Evolutionary conservation across 345 rosid genomes (phyloP).

Genomic region (Dimocarpus longan): DNA sequence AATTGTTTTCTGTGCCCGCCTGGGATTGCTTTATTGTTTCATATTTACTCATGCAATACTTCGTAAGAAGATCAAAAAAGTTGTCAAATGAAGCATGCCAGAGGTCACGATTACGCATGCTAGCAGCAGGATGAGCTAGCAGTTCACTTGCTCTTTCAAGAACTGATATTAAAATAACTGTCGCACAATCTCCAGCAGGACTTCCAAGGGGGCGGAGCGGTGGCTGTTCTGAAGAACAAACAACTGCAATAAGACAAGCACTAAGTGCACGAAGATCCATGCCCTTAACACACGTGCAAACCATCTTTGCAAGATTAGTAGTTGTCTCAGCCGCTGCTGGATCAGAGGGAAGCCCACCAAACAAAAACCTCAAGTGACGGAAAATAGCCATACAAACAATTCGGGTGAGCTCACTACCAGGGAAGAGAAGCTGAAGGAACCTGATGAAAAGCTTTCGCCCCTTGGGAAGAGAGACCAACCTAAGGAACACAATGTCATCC

Average conservation of each 20-base stretch:
- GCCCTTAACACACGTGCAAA: slow-evolving; percentile 60
- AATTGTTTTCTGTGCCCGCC: slow-evolving; percentile 51
- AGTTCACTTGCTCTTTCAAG: slow-evolving; percentile 89
- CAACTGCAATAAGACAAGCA: slow-evolving; percentile 96
- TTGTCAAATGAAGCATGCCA: slow-evolving; percentile 98
- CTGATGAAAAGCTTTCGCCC: slow-evolving; percentile 71
- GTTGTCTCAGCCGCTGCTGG: slow-evolving; percentile 64
- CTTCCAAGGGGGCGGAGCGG: slow-evolving; percentile 95
- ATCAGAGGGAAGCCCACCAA: slow-evolving; percentile 79
- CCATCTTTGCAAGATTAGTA: slow-evolving; percentile 58
- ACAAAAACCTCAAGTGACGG: slow-evolving; percentile 88
- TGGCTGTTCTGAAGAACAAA: slow-evolving; percentile 96
- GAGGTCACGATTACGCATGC: slow-evolving; percentile 59
- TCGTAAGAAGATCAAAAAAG: slow-evolving; percentile 80
- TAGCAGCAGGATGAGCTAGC: slow-evolving; percentile 50
- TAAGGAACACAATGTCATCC: slow-evolving; percentile 79
- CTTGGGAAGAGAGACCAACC: slow-evolving; percentile 79
- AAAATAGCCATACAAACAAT: slow-evolving; percentile 90
- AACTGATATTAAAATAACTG: slow-evolving; percentile 67
- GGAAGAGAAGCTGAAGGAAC: slow-evolving; percentile 76
- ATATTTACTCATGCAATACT: slow-evolving; percentile 87
- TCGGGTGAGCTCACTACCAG: slow-evolving; percentile 83
- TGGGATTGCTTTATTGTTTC: slow-evolving; percentile 74
- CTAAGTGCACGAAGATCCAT: slow-evolving; percentile 93
- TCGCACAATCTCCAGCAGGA: slow-evolving; percentile 88